Conservation (phyloP, 2,329 filamentous ascomycete species). For the Trichoderma lentiforme region DNA sequence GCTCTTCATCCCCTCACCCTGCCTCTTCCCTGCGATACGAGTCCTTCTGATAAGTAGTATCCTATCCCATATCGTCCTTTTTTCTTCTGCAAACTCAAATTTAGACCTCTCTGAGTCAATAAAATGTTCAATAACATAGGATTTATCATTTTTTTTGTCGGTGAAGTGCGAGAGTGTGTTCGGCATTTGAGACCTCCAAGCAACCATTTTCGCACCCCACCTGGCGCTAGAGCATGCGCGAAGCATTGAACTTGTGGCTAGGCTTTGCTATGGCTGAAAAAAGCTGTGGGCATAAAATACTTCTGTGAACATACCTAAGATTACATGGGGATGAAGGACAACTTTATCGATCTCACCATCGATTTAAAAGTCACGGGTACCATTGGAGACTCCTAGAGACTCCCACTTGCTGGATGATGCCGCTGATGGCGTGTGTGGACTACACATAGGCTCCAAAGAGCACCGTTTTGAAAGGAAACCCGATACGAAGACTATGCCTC, state of each 20-base stretch:
- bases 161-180: neutral
- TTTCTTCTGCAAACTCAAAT: neutral
- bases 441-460: neutral
- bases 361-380: neutral
- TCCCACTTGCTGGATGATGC: neutral
- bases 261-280: constrained; percentile 21
- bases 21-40: neutral
- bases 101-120: neutral
- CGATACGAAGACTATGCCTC: neutral
- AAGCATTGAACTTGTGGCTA: neutral
- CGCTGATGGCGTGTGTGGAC: neutral
- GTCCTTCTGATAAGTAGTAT: neutral
- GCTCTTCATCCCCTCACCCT: neutral
- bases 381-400: neutral
- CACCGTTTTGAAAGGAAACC: too few relatives aligned
- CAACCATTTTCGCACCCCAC: neutral
- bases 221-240: neutral
- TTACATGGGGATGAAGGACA: neutral
- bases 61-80: neutral
- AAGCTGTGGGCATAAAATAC: constrained; percentile 16
- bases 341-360: neutral
- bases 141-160: neutral
- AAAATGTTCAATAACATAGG: neutral
- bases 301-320: neutral
- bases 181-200: neutral